These are phyloP conservation scores for Scorias spongiosa DNA, from an alignment of 2,329 filamentous ascomycete genomes.

Conservation along the genomic window DNA sequence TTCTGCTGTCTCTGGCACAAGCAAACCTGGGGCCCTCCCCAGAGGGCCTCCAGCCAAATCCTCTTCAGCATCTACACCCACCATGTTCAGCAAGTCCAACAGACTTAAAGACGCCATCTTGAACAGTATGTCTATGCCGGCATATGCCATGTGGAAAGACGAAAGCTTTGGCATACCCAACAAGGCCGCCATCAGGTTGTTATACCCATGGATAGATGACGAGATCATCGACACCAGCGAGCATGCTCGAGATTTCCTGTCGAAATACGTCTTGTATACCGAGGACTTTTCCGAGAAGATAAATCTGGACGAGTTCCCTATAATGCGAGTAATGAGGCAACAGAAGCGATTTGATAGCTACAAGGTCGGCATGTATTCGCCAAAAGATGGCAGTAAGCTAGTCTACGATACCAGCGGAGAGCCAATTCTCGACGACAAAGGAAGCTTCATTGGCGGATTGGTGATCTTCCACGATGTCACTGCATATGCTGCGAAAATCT, in stretches of 20 bases:
- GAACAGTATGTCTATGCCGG: conserved; percentile 59
- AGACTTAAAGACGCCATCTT: conserved; percentile 64
- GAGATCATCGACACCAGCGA: conserved; percentile 22
- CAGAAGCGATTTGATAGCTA: conserved; percentile 43
- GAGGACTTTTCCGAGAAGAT: conserved; percentile 50
- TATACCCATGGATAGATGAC: conserved; percentile 20
- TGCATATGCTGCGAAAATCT: conserved; percentile 51
- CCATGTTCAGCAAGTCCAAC: conserved; percentile 56
- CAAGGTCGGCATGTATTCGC: conserved; percentile 49
- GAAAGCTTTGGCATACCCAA: conserved; percentile 61
- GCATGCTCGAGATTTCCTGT: conserved; percentile 36
- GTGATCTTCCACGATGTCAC: conserved; percentile 61
- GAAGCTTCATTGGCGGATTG: conserved; percentile 59
- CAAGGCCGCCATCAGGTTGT: conserved; percentile 37
- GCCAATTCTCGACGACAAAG: conserved; percentile 48
- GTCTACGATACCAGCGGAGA: conserved; percentile 55
- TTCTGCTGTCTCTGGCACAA: conserved; percentile 34
- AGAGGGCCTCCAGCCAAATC: conserved; percentile 47
- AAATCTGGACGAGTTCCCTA: conserved; percentile 47
- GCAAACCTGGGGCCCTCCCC: conserved; percentile 47
- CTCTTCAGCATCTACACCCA: conserved; percentile 42
- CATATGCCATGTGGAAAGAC: conserved; percentile 70
- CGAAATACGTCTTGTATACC: conserved; percentile 46
- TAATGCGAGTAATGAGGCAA: conserved; percentile 47
- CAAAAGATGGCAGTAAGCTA: conserved; percentile 35